Percentiles rank a stretch among this genome's conserved stretches.
phyloP scores from a whole-genome alignment of 164 flowering plant genomes.

The Stephania yunnanensis region DNA sequence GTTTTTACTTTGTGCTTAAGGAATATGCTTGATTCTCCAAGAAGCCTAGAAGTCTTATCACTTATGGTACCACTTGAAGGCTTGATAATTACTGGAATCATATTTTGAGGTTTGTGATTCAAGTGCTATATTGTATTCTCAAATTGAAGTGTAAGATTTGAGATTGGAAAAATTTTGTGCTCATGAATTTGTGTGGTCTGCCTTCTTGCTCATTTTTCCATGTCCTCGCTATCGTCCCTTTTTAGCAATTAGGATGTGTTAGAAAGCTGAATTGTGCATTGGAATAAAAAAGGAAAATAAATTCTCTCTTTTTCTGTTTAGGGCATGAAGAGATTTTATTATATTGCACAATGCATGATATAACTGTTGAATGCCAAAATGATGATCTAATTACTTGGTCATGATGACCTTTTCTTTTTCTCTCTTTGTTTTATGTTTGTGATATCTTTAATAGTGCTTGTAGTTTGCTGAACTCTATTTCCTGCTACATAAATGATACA shows the following conservation, averaged over 20 bases:
- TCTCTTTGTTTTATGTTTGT: background rate
- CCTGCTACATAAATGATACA: too few relatives aligned
- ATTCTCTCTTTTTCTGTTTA: background rate
- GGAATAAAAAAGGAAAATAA: background rate
- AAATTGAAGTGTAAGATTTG: background rate
- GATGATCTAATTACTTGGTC: background rate
- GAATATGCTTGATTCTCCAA: background rate
- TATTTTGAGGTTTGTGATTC: background rate
- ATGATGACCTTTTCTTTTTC: background rate
- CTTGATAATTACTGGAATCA: background rate
- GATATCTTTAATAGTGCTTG: too few relatives aligned
- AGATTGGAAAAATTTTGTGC: background rate
- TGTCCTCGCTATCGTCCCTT: too few relatives aligned
- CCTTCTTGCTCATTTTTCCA: too few relatives aligned
- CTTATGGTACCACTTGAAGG: background rate
- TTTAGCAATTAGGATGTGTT: background rate
- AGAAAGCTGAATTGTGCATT: background rate
- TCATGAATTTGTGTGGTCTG: background rate
- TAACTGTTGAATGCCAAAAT: too few relatives aligned
- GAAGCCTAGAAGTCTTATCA: background rate
- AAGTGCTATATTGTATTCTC: background rate
- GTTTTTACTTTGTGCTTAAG: background rate
- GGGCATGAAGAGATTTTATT: background rate
- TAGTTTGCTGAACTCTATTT: background rate
- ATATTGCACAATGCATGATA: background rate